phyloP scores from a whole-genome alignment of 768 basidiomycete species.

The Tulasnella calospora region DNA sequence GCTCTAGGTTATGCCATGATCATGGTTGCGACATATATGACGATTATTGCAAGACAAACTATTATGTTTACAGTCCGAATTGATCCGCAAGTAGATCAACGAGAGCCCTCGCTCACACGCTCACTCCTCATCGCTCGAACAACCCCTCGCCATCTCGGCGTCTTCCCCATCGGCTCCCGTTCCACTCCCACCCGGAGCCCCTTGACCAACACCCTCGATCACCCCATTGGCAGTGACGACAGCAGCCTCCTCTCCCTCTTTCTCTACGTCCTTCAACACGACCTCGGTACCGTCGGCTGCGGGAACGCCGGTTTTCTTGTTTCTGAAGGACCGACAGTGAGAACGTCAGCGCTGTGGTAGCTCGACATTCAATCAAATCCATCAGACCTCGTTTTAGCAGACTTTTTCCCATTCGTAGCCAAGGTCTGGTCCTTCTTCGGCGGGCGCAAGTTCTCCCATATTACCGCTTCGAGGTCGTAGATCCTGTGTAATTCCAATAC shows the following conservation, averaged over 20 bases:
- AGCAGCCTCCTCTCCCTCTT: conserved; percentile 47
- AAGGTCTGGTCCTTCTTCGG: conserved; percentile 41
- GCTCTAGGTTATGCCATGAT: too few species aligned
- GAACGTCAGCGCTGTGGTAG: neutral
- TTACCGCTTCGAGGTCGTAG: conserved; percentile 64
- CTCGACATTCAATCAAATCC: neutral
- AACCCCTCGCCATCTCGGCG: neutral
- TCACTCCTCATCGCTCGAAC: neutral
- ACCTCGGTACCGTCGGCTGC: conserved; percentile 9
- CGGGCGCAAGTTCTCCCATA: conserved; percentile 46
- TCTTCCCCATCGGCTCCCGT: neutral
- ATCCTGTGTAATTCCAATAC: conserved; percentile 79
- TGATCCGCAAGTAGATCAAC: too few species aligned
- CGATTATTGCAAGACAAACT: too few species aligned
- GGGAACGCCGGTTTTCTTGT: neutral
- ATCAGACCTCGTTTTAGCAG: conserved; percentile 28
- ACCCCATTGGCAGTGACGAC: neutral
- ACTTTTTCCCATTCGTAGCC: conserved; percentile 46
- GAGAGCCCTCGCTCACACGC: too few species aligned
- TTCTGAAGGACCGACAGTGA: neutral
- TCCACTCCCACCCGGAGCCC: neutral
- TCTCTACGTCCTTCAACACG: conserved; percentile 38
- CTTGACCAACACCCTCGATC: too few species aligned
- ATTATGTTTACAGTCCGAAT: too few species aligned
- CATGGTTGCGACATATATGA: too few species aligned